Percentiles rank a stretch among this genome's conserved stretches.
Evolutionary conservation across 2,329 filamentous ascomycete species (phyloP).

Genomic region (Exutisphaerella laricina): DNA sequence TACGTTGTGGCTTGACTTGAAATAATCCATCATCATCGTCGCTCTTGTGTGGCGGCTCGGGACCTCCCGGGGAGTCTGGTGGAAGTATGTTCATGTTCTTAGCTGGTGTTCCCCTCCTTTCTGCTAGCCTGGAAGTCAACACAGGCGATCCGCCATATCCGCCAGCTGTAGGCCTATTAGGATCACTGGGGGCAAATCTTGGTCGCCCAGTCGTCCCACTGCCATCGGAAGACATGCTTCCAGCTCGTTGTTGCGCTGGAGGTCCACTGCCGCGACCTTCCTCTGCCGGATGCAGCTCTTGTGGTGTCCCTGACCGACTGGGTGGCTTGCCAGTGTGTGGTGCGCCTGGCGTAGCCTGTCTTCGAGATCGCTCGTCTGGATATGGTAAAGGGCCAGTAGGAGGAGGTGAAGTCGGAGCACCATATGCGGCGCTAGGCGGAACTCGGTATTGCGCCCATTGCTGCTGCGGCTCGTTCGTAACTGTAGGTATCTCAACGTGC

Average conservation of each 20-base stretch:
- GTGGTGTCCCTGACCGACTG: constrained; percentile 26
- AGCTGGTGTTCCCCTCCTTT: constrained; percentile 73
- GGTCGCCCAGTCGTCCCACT: constrained; percentile 30
- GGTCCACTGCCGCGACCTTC: constrained; percentile 21
- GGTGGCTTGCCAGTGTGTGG: constrained; percentile 12
- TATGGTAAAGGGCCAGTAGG: constrained; percentile 30
- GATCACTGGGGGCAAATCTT: constrained; percentile 45
- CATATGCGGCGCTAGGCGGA: constrained; percentile 27
- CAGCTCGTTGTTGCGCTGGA: constrained; percentile 17
- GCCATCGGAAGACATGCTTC: constrained; percentile 31
- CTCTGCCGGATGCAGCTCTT: constrained; percentile 20
- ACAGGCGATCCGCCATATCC: constrained; percentile 40
- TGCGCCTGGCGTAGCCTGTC: constrained; percentile 18
- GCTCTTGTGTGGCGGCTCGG: constrained; percentile 63
- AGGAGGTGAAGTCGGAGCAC: constrained; percentile 30
- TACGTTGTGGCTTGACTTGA: constrained; percentile 40
- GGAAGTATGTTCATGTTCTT: constrained; percentile 67
- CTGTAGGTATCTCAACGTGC: neutral
- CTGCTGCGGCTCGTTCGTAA: constrained; percentile 11
- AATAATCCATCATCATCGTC: constrained; percentile 70
- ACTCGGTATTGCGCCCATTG: constrained; percentile 34
- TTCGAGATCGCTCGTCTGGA: constrained; percentile 26
- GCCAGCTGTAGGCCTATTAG: constrained; percentile 43
- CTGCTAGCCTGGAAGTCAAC: constrained; percentile 55
- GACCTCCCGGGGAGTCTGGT: constrained; percentile 68